These are phyloP conservation scores for Metahyphopichia silvanorum DNA, from an alignment of 805 yeast genomes.

Conservation along the genomic window DNA sequence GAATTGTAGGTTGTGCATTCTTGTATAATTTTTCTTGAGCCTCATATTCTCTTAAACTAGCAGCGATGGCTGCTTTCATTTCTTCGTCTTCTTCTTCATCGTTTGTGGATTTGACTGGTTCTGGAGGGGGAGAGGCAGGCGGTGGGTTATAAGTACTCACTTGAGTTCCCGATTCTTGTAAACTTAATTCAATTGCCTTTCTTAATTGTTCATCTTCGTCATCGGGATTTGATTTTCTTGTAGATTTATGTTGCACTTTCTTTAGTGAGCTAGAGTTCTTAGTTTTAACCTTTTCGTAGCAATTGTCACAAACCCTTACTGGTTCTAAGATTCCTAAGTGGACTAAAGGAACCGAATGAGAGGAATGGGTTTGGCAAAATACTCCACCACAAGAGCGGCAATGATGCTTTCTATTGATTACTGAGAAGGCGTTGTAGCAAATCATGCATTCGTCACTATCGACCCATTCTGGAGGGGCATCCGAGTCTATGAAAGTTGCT, in stretches of 20 bases:
- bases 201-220: constrained; percentile 76
- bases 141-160: constrained; percentile 4
- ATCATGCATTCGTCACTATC: constrained; percentile 96
- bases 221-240: constrained; percentile 16
- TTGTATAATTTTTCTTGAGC: constrained; percentile 5
- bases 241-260: constrained; percentile 5
- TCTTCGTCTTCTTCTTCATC: constrained; percentile 67
- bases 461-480: constrained; percentile 96
- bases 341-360: constrained; percentile 66
- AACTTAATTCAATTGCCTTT: constrained; percentile 74
- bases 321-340: constrained; percentile 83
- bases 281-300: constrained; percentile 58
- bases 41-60: constrained; percentile 76
- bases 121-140: constrained; percentile 9
- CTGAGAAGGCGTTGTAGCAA: constrained; percentile 74
- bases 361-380: constrained; percentile 82
- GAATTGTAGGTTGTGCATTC: too few relatives aligned
- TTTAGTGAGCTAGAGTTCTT: constrained; percentile 18
- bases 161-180: constrained; percentile 47
- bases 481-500: constrained; percentile 69
- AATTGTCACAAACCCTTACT: constrained; percentile 91
- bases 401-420: constrained; percentile 90
- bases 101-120: background rate
- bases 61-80: constrained; percentile 90
- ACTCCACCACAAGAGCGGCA: constrained; percentile 98